Base-by-base conservation (phyloP, 192 early-diverging fungal genomes). In the Backusella tarrabulga region DNA sequence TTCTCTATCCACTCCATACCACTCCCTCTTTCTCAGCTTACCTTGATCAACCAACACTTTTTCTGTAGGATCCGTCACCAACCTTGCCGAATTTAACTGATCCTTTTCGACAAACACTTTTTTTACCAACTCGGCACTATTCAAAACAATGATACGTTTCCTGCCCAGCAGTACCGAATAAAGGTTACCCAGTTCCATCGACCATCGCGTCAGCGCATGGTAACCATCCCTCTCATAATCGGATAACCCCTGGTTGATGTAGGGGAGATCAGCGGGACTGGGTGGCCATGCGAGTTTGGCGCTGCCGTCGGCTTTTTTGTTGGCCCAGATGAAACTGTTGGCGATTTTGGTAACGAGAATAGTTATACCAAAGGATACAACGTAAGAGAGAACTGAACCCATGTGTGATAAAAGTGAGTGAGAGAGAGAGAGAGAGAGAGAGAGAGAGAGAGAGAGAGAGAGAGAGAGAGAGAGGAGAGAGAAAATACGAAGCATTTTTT, bases 301-400 rank as follows among this genome's bases (percentile, higher is more conserved):
- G 0, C 44, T 75, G 9, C 80, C 80, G 23, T 81, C 80, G 6
- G 71, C 14, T 56, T 81, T 74, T 52, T 77, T 77, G 73, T 72
- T 54, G 14, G 23, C 41, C 80, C 80, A 81, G 1, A 77, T 76
- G 19, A 36, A 44, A 8, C 67, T 32, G 2, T 42, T 46, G 34
- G 32, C 67, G 0, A 52, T 17, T 35, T 67, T 26, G 15, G 44
- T 44, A 32, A 76, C 15, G 2, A 52, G 19, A 46, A 69, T 38
- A 1, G 75, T 46, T 15, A 76, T 17, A 1, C n/a, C 34, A 34
- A 68, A 68, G 1, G 42, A 34, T 0, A 76, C 67, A 36, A 76
- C 8, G 8, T 70, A 70, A 41, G 68, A 70, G 21, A 70, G 8
- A 6, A 38, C 68, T 7, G 68, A 36, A 8, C 68, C 68, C 68